Evolutionary conservation across 345 rosid genomes (phyloP), one percentile per base, ranked within the genome.

Genomic region (Aquilaria malaccensis): DNA sequence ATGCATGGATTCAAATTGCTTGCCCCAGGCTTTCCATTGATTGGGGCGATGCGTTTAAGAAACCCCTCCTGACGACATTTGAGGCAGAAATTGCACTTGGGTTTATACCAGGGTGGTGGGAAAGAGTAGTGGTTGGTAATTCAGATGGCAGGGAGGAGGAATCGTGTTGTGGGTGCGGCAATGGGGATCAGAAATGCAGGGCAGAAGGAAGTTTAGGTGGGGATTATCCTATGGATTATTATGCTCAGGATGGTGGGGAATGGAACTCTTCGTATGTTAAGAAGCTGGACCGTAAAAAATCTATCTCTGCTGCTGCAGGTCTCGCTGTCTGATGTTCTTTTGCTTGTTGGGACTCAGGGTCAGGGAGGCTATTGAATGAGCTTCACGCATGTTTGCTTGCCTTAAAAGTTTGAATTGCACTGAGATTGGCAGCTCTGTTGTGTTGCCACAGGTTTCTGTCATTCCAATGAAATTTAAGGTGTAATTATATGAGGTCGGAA

Each of bases 1-100:
- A 94, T 80, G 93, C 97, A 67, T 94, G 99, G 93, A 79, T 94
- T 50, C 99, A 94, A 67, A 86, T 88, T 48, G 99, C 97, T 1
- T 94, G 99, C 52, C 99, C 99, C 0, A 72, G 96, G 58, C 86
- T 94, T 49, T 90, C 97, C 0, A 94, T 94, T 62, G 99, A 94
- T 66, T 88, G 99, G 99, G 99, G 97, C 5, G 96, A 87, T 56
- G 92, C 97, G 0, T 93, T 93, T 80, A 66, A 47, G 51, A 94
- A 80, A 70, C 97, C 97, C 1, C 74, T 90, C 9, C 59, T 94
- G 55, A 90, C 99, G 0, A 80, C 97, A 4, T 94, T 84, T 49
- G 99, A 94, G 72, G 97, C 96, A 1, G 97, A 94, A 80, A 86
- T 89, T 61, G 88, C 95, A 0, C 76, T 90, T 43, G 95, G 92